Percentiles rank a stretch among this genome's conserved stretches.
Evolutionary conservation across 2,329 filamentous ascomycete species (phyloP).

Genomic region (Byssoonygena ceratinophila): DNA sequence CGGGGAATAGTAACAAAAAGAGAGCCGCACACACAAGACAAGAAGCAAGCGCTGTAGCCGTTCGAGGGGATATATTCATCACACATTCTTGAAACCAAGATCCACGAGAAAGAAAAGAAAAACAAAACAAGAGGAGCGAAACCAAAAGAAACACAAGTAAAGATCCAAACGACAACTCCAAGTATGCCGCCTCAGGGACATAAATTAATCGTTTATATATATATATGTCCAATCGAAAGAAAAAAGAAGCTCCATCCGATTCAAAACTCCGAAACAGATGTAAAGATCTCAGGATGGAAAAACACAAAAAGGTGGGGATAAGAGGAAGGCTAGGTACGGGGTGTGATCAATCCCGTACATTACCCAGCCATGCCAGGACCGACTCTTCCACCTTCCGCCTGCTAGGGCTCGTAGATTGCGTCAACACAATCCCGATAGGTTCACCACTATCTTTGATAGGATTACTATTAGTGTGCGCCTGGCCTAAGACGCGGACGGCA

Average conservation of each 20-base stretch:
- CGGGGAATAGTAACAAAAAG: not conserved
- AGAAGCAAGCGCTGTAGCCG: not conserved
- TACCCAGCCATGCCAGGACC: slow-evolving; percentile 1
- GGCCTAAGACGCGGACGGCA: not conserved
- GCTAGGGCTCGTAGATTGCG: not conserved
- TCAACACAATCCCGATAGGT: not conserved
- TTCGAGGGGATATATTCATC: not conserved
- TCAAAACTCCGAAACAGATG: no score
- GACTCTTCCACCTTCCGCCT: not conserved
- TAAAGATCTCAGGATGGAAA: no score
- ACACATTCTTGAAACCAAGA: not conserved
- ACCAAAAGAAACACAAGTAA: not conserved
- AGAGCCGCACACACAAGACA: not conserved
- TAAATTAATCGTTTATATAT: not conserved
- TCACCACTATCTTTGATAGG: not conserved
- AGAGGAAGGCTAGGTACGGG: not conserved
- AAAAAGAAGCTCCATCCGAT: no score
- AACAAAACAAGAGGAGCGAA: not conserved
- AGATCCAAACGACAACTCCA: not conserved
- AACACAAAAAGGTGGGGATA: not conserved
- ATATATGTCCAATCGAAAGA: no score
- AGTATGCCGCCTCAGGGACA: not conserved
- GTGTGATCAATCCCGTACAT: not conserved
- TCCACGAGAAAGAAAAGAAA: not conserved
- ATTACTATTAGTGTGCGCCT: not conserved